phyloP scores from a whole-genome alignment of 202 grass and related monocot genomes.

The Setaria viridis region DNA sequence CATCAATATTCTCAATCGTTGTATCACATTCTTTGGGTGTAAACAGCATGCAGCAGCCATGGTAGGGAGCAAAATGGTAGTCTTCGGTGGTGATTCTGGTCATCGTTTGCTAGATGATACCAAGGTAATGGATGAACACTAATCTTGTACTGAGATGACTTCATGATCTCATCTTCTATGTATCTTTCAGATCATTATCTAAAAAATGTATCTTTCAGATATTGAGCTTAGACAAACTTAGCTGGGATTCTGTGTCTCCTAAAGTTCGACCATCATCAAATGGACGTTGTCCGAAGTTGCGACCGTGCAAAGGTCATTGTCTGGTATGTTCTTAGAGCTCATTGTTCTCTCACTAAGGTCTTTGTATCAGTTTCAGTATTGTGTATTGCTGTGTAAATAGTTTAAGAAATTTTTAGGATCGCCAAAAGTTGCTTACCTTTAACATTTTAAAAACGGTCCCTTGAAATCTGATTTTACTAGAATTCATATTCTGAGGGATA shows the following conservation, averaged over 20 bases:
- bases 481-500: background rate
- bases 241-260: slow-evolving; percentile 70
- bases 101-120: slow-evolving; percentile 87
- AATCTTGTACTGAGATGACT: slow-evolving; percentile 22
- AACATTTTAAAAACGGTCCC: background rate
- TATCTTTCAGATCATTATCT: slow-evolving; percentile 60
- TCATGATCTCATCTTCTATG: slow-evolving; percentile 35
- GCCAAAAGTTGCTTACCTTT: background rate
- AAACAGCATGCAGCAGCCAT: slow-evolving; percentile 93
- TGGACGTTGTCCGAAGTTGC: slow-evolving; percentile 69
- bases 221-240: slow-evolving; percentile 86
- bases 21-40: slow-evolving; percentile 27
- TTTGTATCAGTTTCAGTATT: background rate
- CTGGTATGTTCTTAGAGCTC: slow-evolving; percentile 71
- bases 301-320: slow-evolving; percentile 92
- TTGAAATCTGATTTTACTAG: slow-evolving; percentile 17
- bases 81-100: slow-evolving; percentile 86
- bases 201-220: slow-evolving; percentile 59
- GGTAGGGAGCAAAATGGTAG: slow-evolving; percentile 95
- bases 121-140: slow-evolving; percentile 56
- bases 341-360: slow-evolving; percentile 34
- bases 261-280: slow-evolving; percentile 67
- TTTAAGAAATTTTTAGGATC: slow-evolving; percentile 1
- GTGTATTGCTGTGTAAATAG: background rate
- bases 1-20: slow-evolving; percentile 7